A percentile compares a stretch with the other conserved stretches of the same genome.
These are phyloP conservation scores for Globisporangium apiculatum DNA, from an alignment of 352 stramenopile genomes.

Conservation along the genomic window DNA sequence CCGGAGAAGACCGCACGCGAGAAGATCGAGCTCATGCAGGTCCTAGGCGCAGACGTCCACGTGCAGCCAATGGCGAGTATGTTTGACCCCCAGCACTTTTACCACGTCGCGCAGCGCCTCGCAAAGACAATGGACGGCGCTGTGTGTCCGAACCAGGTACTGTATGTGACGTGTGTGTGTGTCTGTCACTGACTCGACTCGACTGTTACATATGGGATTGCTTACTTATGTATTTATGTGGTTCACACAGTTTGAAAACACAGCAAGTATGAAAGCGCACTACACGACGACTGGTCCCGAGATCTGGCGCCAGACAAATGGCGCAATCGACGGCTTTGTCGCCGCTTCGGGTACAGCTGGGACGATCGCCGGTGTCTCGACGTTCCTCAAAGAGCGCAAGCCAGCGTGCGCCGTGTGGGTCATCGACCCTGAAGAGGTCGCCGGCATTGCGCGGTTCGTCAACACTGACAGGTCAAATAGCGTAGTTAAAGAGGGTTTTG, in stretches of 20 bases:
- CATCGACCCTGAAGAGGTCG: constrained; percentile 71
- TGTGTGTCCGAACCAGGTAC: constrained; percentile 49
- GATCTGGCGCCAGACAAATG: constrained; percentile 85
- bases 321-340: constrained; percentile 89
- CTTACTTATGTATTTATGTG: background rate
- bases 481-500: constrained; percentile 82
- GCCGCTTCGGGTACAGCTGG: constrained; percentile 88
- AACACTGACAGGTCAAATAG: constrained; percentile 56
- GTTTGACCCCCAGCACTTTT: constrained; percentile 71
- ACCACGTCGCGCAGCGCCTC: constrained; percentile 58
- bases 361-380: constrained; percentile 89
- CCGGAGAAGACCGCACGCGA: constrained; percentile 55
- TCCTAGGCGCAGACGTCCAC: constrained; percentile 60
- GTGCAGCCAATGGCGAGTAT: constrained; percentile 55
- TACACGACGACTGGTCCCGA: constrained; percentile 80
- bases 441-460: constrained; percentile 83
- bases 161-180: too few species aligned
- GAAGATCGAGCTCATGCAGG: constrained; percentile 78
- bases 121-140: constrained; percentile 23
- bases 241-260: constrained; percentile 58
- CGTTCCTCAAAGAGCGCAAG: constrained; percentile 90
- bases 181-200: too few species aligned
- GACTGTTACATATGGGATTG: too few species aligned
- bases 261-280: constrained; percentile 65
- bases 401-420: constrained; percentile 50